phyloP scores from a whole-genome alignment of 306 rosid species.

The Vicia sativa region DNA sequence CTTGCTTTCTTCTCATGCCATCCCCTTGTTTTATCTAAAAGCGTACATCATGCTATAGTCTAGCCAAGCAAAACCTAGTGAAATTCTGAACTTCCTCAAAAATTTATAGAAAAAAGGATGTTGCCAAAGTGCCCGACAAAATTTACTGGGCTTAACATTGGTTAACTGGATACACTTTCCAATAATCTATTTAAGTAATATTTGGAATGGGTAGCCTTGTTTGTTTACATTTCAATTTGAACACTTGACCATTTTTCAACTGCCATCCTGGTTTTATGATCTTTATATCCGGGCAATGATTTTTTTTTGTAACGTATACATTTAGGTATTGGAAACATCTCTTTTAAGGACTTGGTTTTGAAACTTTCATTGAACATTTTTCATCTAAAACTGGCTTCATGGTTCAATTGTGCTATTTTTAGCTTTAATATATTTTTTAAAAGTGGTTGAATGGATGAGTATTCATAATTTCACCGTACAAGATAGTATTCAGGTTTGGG shows the following conservation, averaged over 20 bases:
- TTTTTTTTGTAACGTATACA: conserved; percentile 10
- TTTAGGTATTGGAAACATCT: neutral
- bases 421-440: neutral
- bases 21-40: conserved; percentile 7
- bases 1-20: conserved; percentile 10
- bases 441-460: neutral
- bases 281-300: neutral
- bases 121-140: neutral
- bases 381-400: neutral
- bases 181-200: no score
- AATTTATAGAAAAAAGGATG: neutral
- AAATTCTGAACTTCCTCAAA: neutral
- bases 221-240: no score
- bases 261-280: neutral
- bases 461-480: conserved; percentile 1
- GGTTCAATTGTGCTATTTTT: neutral
- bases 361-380: neutral
- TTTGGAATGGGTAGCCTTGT: no score
- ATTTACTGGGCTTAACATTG: neutral
- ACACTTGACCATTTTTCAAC: neutral
- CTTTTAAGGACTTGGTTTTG: conserved; percentile 1
- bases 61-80: neutral
- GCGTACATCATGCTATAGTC: neutral
- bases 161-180: neutral
- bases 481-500: neutral